Percentiles rank a stretch among this genome's conserved stretches.
These are phyloP conservation scores for Phaseolus lunatus DNA, from an alignment of 306 rosid genomes.

Conservation along the genomic window DNA sequence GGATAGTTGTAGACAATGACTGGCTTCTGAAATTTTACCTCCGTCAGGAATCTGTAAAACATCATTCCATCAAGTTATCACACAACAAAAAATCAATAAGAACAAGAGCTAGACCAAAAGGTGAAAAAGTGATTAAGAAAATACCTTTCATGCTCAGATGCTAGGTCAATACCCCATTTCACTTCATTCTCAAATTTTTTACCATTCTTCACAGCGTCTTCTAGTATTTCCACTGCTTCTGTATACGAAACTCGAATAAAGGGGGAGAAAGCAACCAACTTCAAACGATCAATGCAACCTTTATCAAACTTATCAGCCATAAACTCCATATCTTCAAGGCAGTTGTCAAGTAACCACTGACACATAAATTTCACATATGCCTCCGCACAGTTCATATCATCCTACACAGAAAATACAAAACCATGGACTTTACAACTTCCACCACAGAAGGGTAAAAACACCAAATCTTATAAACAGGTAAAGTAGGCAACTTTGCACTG, in stretches of 20 bases:
- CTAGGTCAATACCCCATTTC: constrained; percentile 94
- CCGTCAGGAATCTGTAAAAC: constrained; percentile 81
- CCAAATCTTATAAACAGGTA: background rate
- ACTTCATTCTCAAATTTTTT: constrained; percentile 91
- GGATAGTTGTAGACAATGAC: constrained; percentile 94
- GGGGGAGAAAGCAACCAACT: constrained; percentile 85
- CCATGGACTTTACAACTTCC: constrained; percentile 21
- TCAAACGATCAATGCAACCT: constrained; percentile 81
- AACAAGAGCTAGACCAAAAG: background rate
- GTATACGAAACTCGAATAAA: constrained; percentile 78
- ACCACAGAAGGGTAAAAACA: constrained; percentile 29
- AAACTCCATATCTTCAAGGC: constrained; percentile 91
- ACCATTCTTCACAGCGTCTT: constrained; percentile 79
- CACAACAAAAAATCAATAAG: constrained; percentile 28
- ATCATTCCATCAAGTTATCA: constrained; percentile 35
- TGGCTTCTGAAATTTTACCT: constrained; percentile 87
- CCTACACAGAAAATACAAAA: constrained; percentile 56
- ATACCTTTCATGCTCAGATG: constrained; percentile 97
- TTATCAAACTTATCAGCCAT: constrained; percentile 83
- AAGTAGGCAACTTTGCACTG: background rate
- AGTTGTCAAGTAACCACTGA: constrained; percentile 90
- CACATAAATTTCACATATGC: constrained; percentile 85
- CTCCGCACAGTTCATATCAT: constrained; percentile 98
- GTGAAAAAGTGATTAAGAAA: constrained; percentile 11
- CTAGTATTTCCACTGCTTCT: constrained; percentile 83